These are phyloP conservation scores for Hypoxylon lienhwacheense DNA, from an alignment of 495 filamentous ascomycete genomes.

Conservation along the genomic window DNA sequence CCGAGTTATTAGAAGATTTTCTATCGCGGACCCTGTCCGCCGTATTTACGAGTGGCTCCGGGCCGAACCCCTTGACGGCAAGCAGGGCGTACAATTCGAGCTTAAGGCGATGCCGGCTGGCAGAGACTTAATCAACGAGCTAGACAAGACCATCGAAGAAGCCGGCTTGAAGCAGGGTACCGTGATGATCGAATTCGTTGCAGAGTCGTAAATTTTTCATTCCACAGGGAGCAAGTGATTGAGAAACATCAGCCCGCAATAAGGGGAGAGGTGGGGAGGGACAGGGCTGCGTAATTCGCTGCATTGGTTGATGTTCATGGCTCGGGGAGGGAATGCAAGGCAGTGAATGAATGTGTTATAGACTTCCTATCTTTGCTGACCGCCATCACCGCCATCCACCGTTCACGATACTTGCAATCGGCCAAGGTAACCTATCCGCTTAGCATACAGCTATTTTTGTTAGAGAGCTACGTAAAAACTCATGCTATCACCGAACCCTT, in stretches of 20 bases:
- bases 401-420: too few relatives aligned
- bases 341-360: constrained; percentile 10
- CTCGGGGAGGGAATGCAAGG: too few relatives aligned
- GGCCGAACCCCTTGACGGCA: constrained; percentile 73
- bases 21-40: constrained; percentile 73
- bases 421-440: too few relatives aligned
- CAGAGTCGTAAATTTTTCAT: constrained; percentile 50
- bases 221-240: background rate
- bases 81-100: constrained; percentile 78
- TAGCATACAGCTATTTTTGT: too few relatives aligned
- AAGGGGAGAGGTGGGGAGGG: too few relatives aligned
- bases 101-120: constrained; percentile 71
- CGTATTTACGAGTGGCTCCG: constrained; percentile 97
- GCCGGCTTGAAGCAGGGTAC: constrained; percentile 88
- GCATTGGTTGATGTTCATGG: constrained; percentile 6
- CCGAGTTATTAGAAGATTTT: constrained; percentile 79
- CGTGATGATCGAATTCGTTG: constrained; percentile 87
- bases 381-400: background rate
- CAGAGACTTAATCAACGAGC: constrained; percentile 73
- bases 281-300: background rate
- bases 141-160: constrained; percentile 73
- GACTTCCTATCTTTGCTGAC: constrained; percentile 3
- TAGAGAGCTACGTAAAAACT: too few relatives aligned
- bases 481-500: too few relatives aligned
- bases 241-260: background rate